Conservation (phyloP, 139 green algal species). For the Chloropicon primus region DNA sequence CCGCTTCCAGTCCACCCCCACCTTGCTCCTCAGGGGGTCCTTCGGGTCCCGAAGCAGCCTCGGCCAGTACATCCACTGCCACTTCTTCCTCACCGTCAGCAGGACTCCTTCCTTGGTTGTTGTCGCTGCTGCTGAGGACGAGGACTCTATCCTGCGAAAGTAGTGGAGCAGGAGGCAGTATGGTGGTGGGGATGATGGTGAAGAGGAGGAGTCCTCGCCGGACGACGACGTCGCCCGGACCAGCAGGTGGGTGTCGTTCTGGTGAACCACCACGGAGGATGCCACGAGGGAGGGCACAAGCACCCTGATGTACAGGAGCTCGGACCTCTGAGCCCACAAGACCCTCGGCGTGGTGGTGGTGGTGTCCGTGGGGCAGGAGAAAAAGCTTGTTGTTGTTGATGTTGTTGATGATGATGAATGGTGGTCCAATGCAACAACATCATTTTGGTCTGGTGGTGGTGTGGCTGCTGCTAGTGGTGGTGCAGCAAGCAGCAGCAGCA, state of each 20-base stretch:
- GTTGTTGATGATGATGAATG: too few species aligned
- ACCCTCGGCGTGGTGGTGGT: too few species aligned
- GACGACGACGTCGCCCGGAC: background rate
- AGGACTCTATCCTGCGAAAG: constrained; percentile 1
- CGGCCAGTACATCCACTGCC: constrained; percentile 15
- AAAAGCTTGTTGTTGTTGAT: too few species aligned
- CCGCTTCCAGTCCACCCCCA: constrained; percentile 16
- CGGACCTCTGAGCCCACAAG: constrained; percentile 9
- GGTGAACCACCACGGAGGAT: background rate
- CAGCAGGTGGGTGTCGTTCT: constrained; percentile 6
- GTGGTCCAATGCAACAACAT: too few species aligned
- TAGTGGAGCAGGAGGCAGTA: background rate
- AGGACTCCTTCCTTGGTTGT: background rate
- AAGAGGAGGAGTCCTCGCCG: background rate
- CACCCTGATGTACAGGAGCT: constrained; percentile 14
- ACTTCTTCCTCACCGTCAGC: constrained; percentile 12
- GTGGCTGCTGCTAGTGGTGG: too few species aligned
- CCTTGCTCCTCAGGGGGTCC: background rate
- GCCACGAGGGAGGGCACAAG: background rate
- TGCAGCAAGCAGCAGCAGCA: too few species aligned
- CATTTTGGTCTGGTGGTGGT: too few species aligned
- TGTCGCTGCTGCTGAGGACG: background rate
- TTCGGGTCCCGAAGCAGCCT: constrained; percentile 4
- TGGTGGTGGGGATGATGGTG: too few species aligned
- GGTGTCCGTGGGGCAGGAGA: too few species aligned